Evolutionary conservation across 2,329 filamentous ascomycete species (phyloP), one percentile per base, ranked within the genome.

Genomic region (Xylariaceae sp.): DNA sequence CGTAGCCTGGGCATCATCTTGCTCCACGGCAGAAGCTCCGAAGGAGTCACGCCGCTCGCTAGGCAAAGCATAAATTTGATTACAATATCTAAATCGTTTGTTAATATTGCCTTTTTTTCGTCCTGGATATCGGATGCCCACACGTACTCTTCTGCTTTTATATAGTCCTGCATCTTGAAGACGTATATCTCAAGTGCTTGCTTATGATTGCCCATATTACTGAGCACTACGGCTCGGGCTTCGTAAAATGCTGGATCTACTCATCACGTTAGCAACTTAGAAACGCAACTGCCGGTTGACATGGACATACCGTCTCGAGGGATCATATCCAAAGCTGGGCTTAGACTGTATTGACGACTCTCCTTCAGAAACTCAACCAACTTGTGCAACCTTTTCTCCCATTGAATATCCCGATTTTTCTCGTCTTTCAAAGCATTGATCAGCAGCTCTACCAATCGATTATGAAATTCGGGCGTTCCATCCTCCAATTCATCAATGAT

Each of bases 181-280:
- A 98, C 94, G 72, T 96, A 99, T 49, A 99, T 96, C 71, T 95
- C 90, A n/a, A 99, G 78, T 0, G 95, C 95, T 75, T 98, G 92
- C 71, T 92, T 93, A 76, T 99, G 93, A 67, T 94, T 89, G 6
- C 91, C 92, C 91, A 98, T 96, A 66, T 95, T 96, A 74, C 91
- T 92, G 34, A 98, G 84, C 17, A 98, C 88, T 40, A 98, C 88
- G 6, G 95, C 95, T 60, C 94, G 87, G 2, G 92, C 87, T 72
- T 98, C 94, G 73, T 90, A 96, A 68, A 97, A 97, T 2, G 85
- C 81, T 0, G 92, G 80, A 71, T 97, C 92, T 94, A 63, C 24
- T 23, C 67, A 4, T 33, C 14, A 3, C 31, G 29, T 67, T 58
- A 67, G 63, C 12, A 23, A n/a, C 19, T 23, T 19, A 29, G 17